A percentile compares a stretch with the other conserved stretches of the same genome.
Conservation (phyloP, 2,329 filamentous ascomycete genomes). For the Alternaria triticimaculans region DNA sequence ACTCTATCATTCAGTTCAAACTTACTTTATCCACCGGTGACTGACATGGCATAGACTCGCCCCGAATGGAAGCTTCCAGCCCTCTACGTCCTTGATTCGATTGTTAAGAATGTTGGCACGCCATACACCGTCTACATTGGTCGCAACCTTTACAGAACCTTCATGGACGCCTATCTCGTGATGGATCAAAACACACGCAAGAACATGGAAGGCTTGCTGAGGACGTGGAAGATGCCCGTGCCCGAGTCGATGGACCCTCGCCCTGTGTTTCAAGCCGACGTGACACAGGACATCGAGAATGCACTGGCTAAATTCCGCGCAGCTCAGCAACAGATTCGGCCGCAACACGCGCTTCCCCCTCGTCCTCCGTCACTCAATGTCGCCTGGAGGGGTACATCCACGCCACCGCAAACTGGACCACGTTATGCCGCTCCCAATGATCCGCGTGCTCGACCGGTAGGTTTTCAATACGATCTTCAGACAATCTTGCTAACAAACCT, state of each 20-base stretch:
- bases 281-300: slow-evolving; percentile 90
- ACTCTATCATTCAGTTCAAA: background rate
- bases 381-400: slow-evolving; percentile 75
- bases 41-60: slow-evolving; percentile 69
- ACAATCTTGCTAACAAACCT: slow-evolving; percentile 4
- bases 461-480: background rate
- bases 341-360: slow-evolving; percentile 51
- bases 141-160: slow-evolving; percentile 88
- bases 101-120: slow-evolving; percentile 97
- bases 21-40: slow-evolving; percentile 7
- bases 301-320: slow-evolving; percentile 83
- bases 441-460: slow-evolving; percentile 48
- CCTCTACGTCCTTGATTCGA: slow-evolving; percentile 97
- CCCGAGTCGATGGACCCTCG: slow-evolving; percentile 91
- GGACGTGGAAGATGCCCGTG: slow-evolving; percentile 97
- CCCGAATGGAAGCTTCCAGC: slow-evolving; percentile 90
- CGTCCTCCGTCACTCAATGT: slow-evolving; percentile 54
- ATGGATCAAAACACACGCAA: slow-evolving; percentile 82
- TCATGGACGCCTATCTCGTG: slow-evolving; percentile 94
- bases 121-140: slow-evolving; percentile 96
- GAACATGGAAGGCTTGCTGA: slow-evolving; percentile 96
- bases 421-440: slow-evolving; percentile 44
- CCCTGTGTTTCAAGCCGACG: slow-evolving; percentile 87
- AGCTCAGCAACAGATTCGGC: slow-evolving; percentile 61
- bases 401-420: slow-evolving; percentile 64